Evolutionary conservation across 108 stramenopile species (phyloP).

Genomic region (Nitzschia sp.): DNA sequence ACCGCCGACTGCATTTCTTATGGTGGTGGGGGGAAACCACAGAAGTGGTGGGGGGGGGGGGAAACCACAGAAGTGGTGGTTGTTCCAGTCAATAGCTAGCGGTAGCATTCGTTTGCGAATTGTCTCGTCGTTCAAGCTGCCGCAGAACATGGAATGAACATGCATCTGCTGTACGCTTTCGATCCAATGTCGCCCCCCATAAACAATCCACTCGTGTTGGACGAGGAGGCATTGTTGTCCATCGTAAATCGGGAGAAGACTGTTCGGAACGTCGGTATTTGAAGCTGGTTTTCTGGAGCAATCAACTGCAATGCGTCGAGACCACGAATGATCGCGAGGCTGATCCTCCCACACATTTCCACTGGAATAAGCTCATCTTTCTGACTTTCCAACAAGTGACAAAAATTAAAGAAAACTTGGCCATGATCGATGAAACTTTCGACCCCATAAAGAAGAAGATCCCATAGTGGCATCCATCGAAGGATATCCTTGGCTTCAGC

Average conservation of each 20-base stretch:
- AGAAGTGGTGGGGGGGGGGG: no score
- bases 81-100: no score
- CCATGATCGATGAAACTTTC: background rate
- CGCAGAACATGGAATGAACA: constrained; percentile 3
- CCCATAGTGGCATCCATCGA: constrained; percentile 19
- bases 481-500: constrained; percentile 3
- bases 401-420: constrained; percentile 1
- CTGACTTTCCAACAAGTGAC: background rate
- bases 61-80: no score
- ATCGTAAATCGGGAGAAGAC: background rate
- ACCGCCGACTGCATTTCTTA: no score
- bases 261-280: background rate
- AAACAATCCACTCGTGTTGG: background rate
- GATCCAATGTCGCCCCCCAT: no score
- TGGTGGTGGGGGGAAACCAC: no score
- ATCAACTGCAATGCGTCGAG: background rate
- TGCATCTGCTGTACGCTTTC: background rate
- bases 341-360: background rate
- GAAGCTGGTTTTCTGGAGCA: background rate
- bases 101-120: no score
- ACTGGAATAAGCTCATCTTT: background rate
- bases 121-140: background rate
- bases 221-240: background rate
- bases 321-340: background rate
- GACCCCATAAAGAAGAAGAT: constrained; percentile 5